Percentiles rank a stretch among this genome's conserved stretches.
Evolutionary conservation across 768 basidiomycete species (phyloP).

Genomic region (Tricholoma terreum): DNA sequence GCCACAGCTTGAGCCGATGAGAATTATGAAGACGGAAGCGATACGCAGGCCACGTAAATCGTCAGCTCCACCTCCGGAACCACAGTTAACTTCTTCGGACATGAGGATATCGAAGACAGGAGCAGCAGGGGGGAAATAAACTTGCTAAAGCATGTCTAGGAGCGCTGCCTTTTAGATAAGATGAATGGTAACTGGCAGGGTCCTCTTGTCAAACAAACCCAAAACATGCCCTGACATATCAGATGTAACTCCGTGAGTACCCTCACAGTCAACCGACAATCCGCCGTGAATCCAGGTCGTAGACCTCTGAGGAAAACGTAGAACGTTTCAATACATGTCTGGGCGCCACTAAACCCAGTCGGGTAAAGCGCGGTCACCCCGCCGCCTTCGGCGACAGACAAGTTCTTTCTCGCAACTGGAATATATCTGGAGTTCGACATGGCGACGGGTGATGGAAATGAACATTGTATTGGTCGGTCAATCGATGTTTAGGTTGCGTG

Average conservation of each 20-base stretch:
- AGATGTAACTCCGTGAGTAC: neutral
- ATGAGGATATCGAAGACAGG: neutral
- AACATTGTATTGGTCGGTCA: no score
- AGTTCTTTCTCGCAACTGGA: neutral
- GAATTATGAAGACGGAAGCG: constrained; percentile 73
- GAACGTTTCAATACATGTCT: no score
- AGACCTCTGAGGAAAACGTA: no score
- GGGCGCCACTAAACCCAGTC: no score
- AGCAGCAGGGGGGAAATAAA: constrained; percentile 4
- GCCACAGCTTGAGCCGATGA: constrained; percentile 54
- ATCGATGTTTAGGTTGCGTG: no score
- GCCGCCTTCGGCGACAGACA: no score
- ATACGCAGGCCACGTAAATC: constrained; percentile 54
- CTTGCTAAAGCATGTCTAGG: neutral
- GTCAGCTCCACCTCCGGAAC: constrained; percentile 49
- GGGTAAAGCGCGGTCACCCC: no score
- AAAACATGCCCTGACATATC: no score
- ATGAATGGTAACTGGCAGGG: constrained; percentile 28
- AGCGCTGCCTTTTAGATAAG: constrained; percentile 1
- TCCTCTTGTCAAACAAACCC: constrained; percentile 17
- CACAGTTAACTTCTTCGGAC: constrained; percentile 40
- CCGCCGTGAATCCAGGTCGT: no score
- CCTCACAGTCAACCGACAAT: no score
- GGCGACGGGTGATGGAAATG: constrained; percentile 1
- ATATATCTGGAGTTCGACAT: constrained; percentile 7